phyloP scores from a whole-genome alignment of 805 yeast species.

The Monosporozyma aerobia region DNA sequence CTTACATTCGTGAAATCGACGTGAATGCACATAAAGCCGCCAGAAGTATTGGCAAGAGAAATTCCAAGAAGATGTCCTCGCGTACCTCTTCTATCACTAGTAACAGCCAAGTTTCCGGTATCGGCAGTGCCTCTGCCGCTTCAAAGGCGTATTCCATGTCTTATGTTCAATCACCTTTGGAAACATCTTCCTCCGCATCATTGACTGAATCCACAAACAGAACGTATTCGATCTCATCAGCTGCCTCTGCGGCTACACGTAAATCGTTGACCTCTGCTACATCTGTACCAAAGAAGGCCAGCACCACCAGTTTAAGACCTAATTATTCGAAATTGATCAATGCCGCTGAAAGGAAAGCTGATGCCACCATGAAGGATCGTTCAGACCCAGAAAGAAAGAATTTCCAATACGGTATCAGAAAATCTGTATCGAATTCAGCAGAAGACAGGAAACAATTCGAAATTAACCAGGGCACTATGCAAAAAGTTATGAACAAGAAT shows the following conservation, averaged over 20 bases:
- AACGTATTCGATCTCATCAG: constrained; percentile 15
- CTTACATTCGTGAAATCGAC: constrained; percentile 46
- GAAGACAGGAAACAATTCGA: constrained; percentile 3
- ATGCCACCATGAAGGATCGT: constrained; percentile 17
- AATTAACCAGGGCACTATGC: constrained; percentile 14
- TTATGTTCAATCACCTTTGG: not conserved
- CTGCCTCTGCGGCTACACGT: constrained; percentile 9
- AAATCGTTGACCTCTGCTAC: not conserved
- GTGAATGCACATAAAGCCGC: constrained; percentile 30
- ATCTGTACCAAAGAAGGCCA: no score
- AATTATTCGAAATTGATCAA: constrained; percentile 20
- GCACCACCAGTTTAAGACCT: constrained; percentile 4
- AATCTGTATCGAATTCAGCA: constrained; percentile 8
- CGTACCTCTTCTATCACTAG: not conserved
- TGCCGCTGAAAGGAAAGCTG: constrained; percentile 27
- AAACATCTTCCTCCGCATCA: no score
- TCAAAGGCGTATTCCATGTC: constrained; percentile 23
- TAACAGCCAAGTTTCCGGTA: not conserved
- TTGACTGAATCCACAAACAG: not conserved
- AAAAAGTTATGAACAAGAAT: constrained; percentile 9
- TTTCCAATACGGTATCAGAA: constrained; percentile 15
- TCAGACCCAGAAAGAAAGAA: constrained; percentile 13
- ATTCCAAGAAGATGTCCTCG: not conserved
- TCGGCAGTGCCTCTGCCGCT: constrained; percentile 17
- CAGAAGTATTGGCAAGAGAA: constrained; percentile 10